These are phyloP conservation scores for Anastatica hierochuntica DNA, from an alignment of 345 rosid genomes.

Conservation along the genomic window DNA sequence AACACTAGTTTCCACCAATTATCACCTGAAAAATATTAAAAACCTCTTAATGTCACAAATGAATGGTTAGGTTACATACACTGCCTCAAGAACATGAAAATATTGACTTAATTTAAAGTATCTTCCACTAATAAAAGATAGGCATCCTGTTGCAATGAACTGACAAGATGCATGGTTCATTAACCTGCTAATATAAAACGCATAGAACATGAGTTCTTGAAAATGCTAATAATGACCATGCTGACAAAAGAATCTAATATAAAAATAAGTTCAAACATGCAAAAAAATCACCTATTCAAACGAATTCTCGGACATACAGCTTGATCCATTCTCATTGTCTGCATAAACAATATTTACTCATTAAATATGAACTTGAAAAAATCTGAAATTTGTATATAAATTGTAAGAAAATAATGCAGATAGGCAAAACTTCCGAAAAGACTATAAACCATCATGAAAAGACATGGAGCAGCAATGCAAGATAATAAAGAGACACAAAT, in stretches of 20 bases:
- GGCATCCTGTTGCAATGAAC: constrained; percentile 52
- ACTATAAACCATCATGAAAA: neutral
- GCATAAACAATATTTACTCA: constrained; percentile 10
- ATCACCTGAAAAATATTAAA: too few species aligned
- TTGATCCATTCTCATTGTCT: constrained; percentile 17
- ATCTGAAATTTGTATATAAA: neutral
- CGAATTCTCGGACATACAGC: constrained; percentile 8
- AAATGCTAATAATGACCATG: neutral
- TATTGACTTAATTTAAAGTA: constrained; percentile 61
- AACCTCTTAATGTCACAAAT: too few species aligned
- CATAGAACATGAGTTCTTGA: neutral
- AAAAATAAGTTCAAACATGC: neutral
- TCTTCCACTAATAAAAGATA: constrained; percentile 78
- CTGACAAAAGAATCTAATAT: neutral
- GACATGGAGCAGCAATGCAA: neutral
- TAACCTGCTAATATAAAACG: constrained; percentile 31
- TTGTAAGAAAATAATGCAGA: neutral
- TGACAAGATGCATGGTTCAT: constrained; percentile 60
- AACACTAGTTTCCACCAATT: too few species aligned
- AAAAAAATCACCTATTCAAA: constrained; percentile 20
- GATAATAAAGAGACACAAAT: neutral
- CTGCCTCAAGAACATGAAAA: constrained; percentile 5
- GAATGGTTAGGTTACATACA: neutral
- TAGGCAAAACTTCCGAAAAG: neutral
- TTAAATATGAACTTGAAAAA: too few species aligned